Percentiles rank a stretch among this genome's conserved stretches.
Conservation (phyloP, 2,329 filamentous ascomycete species). For the Aspergillus ruber region DNA sequence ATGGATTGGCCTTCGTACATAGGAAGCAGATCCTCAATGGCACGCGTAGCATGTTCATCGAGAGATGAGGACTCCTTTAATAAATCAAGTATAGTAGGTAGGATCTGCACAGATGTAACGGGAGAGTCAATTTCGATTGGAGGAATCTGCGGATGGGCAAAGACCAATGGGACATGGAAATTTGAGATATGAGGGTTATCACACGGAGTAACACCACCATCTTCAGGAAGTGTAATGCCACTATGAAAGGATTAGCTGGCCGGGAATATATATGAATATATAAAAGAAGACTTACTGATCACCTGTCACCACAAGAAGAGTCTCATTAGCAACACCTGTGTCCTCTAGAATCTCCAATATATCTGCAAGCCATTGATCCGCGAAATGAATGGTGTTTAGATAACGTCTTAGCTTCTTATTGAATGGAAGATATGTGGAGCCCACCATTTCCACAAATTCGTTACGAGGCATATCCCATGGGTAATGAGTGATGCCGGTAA, state of each 20-base stretch:
- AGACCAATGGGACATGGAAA: constrained; percentile 28
- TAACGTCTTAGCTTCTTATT: constrained; percentile 22
- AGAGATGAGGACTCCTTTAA: constrained; percentile 12
- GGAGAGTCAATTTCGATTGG: constrained; percentile 21
- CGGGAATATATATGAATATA: not conserved
- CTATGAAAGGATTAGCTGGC: constrained; percentile 4
- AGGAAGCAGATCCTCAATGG: constrained; percentile 19
- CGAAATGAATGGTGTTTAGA: constrained; percentile 26
- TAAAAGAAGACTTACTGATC: constrained; percentile 22
- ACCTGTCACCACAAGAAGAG: constrained; percentile 27
- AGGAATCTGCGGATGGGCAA: constrained; percentile 27
- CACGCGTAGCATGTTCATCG: constrained; percentile 12
- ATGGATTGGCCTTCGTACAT: constrained; percentile 29
- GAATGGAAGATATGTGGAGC: not conserved
- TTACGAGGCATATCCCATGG: constrained; percentile 16
- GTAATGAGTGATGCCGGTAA: constrained; percentile 29
- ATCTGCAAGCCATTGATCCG: constrained; percentile 24
- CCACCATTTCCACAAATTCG: not conserved
- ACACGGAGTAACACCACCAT: constrained; percentile 28
- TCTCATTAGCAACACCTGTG: constrained; percentile 26
- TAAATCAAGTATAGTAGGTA: constrained; percentile 9
- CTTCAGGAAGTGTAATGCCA: constrained; percentile 28
- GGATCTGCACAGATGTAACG: constrained; percentile 23
- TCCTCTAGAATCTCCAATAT: constrained; percentile 26
- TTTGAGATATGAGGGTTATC: constrained; percentile 28